Percentiles rank a stretch among this genome's conserved stretches.
phyloP scores from a whole-genome alignment of 2,329 filamentous ascomycete species.

The Penicillium sp. region DNA sequence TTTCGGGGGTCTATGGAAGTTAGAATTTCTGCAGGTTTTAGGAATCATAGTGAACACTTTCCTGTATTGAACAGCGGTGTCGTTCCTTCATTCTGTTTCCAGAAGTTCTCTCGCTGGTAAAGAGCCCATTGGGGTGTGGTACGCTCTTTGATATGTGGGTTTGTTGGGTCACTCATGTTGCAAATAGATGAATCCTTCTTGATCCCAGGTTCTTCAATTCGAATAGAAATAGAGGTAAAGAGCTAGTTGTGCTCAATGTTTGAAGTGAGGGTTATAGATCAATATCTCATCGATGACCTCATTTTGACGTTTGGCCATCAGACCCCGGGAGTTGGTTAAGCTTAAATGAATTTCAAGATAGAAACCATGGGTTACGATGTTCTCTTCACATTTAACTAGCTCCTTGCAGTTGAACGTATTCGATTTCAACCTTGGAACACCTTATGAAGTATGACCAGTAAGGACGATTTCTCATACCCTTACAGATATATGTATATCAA shows the following conservation, averaged over 20 bases:
- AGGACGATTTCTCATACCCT: too few species aligned
- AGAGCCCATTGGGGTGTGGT: constrained; percentile 48
- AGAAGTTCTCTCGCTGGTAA: constrained; percentile 50
- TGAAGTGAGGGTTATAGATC: background rate
- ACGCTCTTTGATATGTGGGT: constrained; percentile 44
- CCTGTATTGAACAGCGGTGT: constrained; percentile 47
- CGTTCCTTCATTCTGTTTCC: constrained; percentile 45
- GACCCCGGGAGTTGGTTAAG: background rate
- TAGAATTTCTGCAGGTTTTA: background rate
- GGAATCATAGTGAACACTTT: constrained; percentile 12
- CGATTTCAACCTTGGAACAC: too few species aligned
- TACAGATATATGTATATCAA: background rate
- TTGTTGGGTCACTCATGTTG: constrained; percentile 39
- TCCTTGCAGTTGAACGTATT: background rate
- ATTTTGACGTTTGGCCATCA: constrained; percentile 19
- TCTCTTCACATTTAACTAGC: too few species aligned
- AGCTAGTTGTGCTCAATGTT: background rate
- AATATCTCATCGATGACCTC: constrained; percentile 22
- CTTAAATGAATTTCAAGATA: background rate
- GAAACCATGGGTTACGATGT: background rate
- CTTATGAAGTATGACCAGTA: too few species aligned
- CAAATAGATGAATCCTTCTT: too few species aligned
- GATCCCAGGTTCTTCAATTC: background rate
- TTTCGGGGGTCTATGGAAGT: constrained; percentile 41
- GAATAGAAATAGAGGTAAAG: background rate